Percentiles rank a stretch among this genome's conserved stretches.
Conservation (phyloP, 768 basidiomycete genomes). For the Amanita rubescens region DNA sequence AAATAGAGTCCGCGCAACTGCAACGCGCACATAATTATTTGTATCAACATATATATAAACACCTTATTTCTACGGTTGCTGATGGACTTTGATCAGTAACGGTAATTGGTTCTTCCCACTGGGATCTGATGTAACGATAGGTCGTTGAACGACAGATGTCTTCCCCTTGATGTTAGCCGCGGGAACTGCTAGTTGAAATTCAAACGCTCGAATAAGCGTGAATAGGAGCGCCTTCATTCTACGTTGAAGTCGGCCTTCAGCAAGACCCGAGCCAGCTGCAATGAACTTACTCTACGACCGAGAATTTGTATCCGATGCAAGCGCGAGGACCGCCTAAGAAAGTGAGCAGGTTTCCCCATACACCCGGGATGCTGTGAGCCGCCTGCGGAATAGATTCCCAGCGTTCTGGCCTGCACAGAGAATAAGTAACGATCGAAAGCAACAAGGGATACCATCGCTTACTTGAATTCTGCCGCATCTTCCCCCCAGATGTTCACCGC, state of each 20-base stretch:
- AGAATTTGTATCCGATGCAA: slow-evolving; percentile 63
- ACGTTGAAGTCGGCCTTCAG: background rate
- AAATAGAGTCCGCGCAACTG: no score
- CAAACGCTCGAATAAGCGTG: slow-evolving; percentile 35
- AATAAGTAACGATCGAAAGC: background rate
- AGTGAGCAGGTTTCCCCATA: slow-evolving; percentile 51
- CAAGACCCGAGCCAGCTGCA: background rate
- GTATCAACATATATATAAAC: background rate
- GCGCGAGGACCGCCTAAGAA: slow-evolving; percentile 61
- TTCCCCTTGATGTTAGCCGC: slow-evolving; percentile 25
- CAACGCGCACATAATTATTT: background rate
- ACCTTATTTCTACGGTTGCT: background rate
- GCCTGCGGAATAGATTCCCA: slow-evolving; percentile 45
- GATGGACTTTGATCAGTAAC: slow-evolving; percentile 28
- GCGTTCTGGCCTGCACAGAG: slow-evolving; percentile 46
- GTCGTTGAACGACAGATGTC: slow-evolving; percentile 33
- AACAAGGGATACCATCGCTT: slow-evolving; percentile 10
- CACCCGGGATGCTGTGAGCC: slow-evolving; percentile 41
- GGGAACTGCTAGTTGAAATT: slow-evolving; percentile 43
- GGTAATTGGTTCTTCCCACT: slow-evolving; percentile 39
- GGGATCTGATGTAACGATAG: slow-evolving; percentile 35
- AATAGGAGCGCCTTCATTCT: slow-evolving; percentile 36
- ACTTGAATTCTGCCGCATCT: slow-evolving; percentile 59
- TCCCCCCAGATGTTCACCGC: slow-evolving; percentile 52
- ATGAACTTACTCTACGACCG: slow-evolving; percentile 45